A percentile compares a stretch with the other conserved stretches of the same genome.
Evolutionary conservation across 1,139 yeast species (phyloP).

Genomic region (Zygoascus hellenicus): DNA sequence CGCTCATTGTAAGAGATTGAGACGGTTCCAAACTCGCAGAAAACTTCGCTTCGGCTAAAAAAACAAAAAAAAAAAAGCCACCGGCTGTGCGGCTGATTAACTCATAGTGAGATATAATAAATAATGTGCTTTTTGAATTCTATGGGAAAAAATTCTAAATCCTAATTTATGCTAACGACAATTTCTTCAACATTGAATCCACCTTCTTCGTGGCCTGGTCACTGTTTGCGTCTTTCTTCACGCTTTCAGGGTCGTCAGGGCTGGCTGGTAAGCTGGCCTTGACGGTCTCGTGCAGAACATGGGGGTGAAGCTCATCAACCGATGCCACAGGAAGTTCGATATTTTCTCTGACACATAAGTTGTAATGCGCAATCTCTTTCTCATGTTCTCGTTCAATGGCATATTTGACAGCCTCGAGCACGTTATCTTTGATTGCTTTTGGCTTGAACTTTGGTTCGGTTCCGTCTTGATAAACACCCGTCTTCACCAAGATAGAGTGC

Average conservation of each 20-base stretch:
- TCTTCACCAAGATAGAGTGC: constrained; percentile 78
- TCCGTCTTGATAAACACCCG: constrained; percentile 82
- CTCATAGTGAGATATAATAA: neutral
- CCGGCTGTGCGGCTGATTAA: neutral
- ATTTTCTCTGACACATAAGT: constrained; percentile 15
- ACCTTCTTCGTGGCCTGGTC: too few relatives aligned
- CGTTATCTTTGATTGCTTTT: constrained; percentile 64
- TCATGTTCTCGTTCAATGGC: constrained; percentile 78
- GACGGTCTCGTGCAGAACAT: constrained; percentile 14
- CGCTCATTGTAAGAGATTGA: constrained; percentile 8
- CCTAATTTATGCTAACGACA: too few relatives aligned
- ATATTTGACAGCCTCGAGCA: constrained; percentile 72
- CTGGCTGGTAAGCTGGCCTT: constrained; percentile 1
- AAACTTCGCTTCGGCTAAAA: too few relatives aligned
- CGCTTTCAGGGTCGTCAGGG: neutral
- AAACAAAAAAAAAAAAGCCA: neutral
- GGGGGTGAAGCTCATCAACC: constrained; percentile 16
- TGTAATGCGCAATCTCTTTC: constrained; percentile 45
- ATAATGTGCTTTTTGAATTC: too few relatives aligned
- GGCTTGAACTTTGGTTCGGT: constrained; percentile 75
- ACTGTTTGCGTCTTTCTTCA: too few relatives aligned
- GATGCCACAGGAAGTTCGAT: constrained; percentile 15
- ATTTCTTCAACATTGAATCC: too few relatives aligned
- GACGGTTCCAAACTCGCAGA: too few relatives aligned
- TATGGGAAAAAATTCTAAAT: neutral